These are phyloP conservation scores for Blastomyces emzantsi DNA, from an alignment of 2,329 filamentous ascomycete species.

Conservation along the genomic window DNA sequence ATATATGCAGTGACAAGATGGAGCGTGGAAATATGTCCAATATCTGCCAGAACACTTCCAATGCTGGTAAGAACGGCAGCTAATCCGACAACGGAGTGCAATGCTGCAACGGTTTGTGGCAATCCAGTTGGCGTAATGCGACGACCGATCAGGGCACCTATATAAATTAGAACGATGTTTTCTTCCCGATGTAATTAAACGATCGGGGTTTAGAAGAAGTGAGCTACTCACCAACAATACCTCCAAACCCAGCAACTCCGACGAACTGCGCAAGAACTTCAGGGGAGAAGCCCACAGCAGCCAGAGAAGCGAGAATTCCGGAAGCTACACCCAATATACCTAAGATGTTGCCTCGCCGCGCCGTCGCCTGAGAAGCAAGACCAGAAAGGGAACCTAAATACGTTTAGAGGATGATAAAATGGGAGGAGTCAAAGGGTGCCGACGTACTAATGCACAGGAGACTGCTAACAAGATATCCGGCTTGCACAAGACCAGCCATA, in stretches of 20 bases:
- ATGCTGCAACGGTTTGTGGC: slow-evolving; percentile 78
- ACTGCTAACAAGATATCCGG: slow-evolving; percentile 77
- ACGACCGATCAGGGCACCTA: slow-evolving; percentile 66
- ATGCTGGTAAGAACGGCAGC: slow-evolving; percentile 83
- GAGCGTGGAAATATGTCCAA: slow-evolving; percentile 61
- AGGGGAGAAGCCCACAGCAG: slow-evolving; percentile 69
- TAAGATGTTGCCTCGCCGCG: slow-evolving; percentile 74
- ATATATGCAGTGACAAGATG: slow-evolving; percentile 82
- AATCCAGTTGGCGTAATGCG: slow-evolving; percentile 81
- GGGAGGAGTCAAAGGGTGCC: background rate
- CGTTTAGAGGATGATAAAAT: slow-evolving; percentile 7
- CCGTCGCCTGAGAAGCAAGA: slow-evolving; percentile 71
- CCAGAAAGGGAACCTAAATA: slow-evolving; percentile 57
- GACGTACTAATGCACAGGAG: slow-evolving; percentile 63
- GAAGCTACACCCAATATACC: slow-evolving; percentile 78
- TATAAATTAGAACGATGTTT: slow-evolving; percentile 10
- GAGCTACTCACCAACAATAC: slow-evolving; percentile 45
- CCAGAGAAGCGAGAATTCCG: slow-evolving; percentile 72
- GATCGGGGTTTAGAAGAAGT: background rate
- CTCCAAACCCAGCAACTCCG: slow-evolving; percentile 63
- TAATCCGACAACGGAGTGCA: slow-evolving; percentile 84
- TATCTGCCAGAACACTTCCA: slow-evolving; percentile 69
- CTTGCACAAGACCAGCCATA: slow-evolving; percentile 74
- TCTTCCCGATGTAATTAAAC: slow-evolving; percentile 13
- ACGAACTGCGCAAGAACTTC: slow-evolving; percentile 74